A percentile compares a stretch with the other conserved stretches of the same genome.
These are phyloP conservation scores for Paecilomyces sp. DNA, from an alignment of 2,329 filamentous ascomycete genomes.

Conservation along the genomic window DNA sequence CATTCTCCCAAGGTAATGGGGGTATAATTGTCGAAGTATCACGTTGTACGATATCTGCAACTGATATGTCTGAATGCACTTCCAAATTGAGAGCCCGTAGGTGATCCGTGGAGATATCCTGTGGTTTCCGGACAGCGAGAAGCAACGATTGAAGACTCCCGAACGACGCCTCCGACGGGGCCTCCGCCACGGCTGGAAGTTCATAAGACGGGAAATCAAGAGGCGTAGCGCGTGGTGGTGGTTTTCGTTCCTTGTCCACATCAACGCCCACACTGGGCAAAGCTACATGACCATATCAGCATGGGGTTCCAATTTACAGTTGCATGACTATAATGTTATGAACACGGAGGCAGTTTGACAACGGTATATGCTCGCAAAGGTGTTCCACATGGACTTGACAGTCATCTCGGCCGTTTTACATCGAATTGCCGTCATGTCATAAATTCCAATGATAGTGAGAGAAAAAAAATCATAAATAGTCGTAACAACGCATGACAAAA, in stretches of 20 bases:
- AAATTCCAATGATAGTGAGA: background rate
- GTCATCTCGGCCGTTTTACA: background rate
- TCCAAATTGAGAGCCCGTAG: conserved; percentile 36
- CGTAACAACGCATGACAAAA: background rate
- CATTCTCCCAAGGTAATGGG: conserved; percentile 29
- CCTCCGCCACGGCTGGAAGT: conserved; percentile 25
- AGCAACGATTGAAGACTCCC: conserved; percentile 36
- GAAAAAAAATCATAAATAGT: background rate
- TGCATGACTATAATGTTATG: background rate
- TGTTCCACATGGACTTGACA: background rate
- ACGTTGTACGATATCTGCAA: conserved; percentile 28
- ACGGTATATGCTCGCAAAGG: background rate
- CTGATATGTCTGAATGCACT: conserved; percentile 28
- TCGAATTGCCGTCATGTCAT: background rate
- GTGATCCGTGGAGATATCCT: conserved; percentile 32
- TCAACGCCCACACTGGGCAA: conserved; percentile 24
- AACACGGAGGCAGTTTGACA: background rate
- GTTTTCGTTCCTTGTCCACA: conserved; percentile 36
- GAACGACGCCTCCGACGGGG: conserved; percentile 30
- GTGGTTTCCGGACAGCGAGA: conserved; percentile 33
- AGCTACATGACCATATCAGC: conserved; percentile 16
- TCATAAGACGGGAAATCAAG: conserved; percentile 46
- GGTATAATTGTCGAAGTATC: conserved; percentile 27
- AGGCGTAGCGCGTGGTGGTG: conserved; percentile 43
- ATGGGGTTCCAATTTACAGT: conserved; percentile 3